Conservation (phyloP, 2,329 filamentous ascomycete species). For the Talaromyces sp. region DNA sequence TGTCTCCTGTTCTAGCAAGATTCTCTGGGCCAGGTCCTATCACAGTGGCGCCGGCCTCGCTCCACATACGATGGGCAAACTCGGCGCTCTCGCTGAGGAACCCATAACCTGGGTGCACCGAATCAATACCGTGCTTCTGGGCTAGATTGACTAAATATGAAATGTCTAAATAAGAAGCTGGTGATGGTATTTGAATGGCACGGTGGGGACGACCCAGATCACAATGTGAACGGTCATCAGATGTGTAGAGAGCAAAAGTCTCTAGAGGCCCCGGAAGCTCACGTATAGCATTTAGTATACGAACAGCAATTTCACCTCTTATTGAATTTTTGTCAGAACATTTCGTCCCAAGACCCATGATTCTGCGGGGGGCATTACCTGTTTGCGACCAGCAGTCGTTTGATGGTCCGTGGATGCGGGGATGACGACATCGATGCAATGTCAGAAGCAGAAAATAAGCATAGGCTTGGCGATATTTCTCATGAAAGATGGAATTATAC, state of each 20-base stretch:
- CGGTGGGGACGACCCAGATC: conserved; percentile 51
- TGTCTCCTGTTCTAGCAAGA: conserved; percentile 59
- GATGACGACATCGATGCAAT: conserved; percentile 20
- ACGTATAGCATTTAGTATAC: conserved; percentile 62
- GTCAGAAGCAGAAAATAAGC: not conserved
- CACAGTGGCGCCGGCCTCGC: conserved; percentile 52
- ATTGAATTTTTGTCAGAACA: not conserved
- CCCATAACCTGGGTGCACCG: conserved; percentile 63
- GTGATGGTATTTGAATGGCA: conserved; percentile 54
- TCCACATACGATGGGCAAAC: conserved; percentile 54
- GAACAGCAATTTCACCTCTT: conserved; percentile 66
- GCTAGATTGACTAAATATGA: conserved; percentile 51
- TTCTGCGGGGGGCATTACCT: conserved; percentile 40
- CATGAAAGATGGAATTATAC: no score
- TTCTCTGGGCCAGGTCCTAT: conserved; percentile 62
- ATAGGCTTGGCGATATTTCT: not conserved
- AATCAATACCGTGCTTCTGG: conserved; percentile 55
- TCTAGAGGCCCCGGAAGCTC: conserved; percentile 56
- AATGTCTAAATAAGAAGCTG: conserved; percentile 58
- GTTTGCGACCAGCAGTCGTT: conserved; percentile 57
- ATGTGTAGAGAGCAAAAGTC: conserved; percentile 59
- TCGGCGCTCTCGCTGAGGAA: conserved; percentile 63
- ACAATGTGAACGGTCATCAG: conserved; percentile 59
- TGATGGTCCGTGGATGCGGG: conserved; percentile 43
- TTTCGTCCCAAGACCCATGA: not conserved